Evolutionary conservation across 768 basidiomycete species (phyloP).

Genomic region (Scleroderma bovista): DNA sequence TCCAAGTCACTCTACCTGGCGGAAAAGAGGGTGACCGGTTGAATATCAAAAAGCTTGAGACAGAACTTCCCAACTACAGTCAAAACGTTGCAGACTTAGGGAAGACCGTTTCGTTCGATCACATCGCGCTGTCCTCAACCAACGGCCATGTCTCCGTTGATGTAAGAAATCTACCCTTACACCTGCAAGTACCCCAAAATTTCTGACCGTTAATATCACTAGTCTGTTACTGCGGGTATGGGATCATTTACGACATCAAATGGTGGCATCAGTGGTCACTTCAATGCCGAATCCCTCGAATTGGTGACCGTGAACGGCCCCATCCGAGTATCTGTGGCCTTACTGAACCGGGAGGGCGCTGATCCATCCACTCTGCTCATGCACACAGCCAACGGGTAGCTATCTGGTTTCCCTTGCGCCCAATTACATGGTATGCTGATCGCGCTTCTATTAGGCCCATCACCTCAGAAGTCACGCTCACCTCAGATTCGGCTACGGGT

Average conservation of each 20-base stretch:
- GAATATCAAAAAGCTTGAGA: slow-evolving; percentile 38
- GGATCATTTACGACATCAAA: slow-evolving; percentile 36
- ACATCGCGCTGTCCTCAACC: slow-evolving; percentile 30
- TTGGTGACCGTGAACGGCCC: slow-evolving; percentile 35
- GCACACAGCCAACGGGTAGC: slow-evolving; percentile 41
- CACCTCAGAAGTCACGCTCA: slow-evolving; percentile 23
- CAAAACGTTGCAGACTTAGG: slow-evolving; percentile 34
- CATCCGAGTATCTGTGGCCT: slow-evolving; percentile 34
- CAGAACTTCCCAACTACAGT: slow-evolving; percentile 34
- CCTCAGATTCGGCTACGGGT: slow-evolving; percentile 22
- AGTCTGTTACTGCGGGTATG: slow-evolving; percentile 30
- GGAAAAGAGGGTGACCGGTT: slow-evolving; percentile 16
- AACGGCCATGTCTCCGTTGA: slow-evolving; percentile 32
- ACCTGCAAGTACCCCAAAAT: background rate
- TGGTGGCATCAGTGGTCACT: slow-evolving; percentile 40
- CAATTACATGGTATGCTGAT: slow-evolving; percentile 1
- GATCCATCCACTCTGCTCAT: slow-evolving; percentile 28
- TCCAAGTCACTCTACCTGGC: slow-evolving; percentile 35
- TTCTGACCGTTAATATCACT: background rate
- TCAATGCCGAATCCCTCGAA: slow-evolving; percentile 31
- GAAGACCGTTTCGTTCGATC: slow-evolving; percentile 32
- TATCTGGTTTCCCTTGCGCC: background rate
- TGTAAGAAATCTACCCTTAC: slow-evolving; percentile 17
- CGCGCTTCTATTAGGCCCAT: slow-evolving; percentile 11
- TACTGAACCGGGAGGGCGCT: slow-evolving; percentile 25